These are phyloP conservation scores for Aquilaria malaccensis DNA, from an alignment of 345 rosid genomes.

Conservation along the genomic window DNA sequence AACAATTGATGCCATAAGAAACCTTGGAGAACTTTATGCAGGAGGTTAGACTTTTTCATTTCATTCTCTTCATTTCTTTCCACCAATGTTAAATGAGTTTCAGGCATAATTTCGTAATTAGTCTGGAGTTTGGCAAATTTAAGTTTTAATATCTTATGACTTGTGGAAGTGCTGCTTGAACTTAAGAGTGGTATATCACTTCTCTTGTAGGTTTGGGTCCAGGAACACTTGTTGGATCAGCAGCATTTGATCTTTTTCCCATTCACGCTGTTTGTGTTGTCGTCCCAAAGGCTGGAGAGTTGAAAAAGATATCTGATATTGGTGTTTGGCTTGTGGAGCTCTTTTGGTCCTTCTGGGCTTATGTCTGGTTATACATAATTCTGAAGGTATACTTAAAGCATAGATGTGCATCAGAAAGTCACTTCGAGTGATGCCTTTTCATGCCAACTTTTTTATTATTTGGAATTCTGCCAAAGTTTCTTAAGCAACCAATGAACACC, in stretches of 20 bases:
- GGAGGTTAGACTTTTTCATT: slow-evolving; percentile 52
- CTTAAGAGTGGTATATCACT: neutral
- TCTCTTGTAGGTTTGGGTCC: slow-evolving; percentile 73
- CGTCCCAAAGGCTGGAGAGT: slow-evolving; percentile 91
- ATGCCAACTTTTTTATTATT: slow-evolving; percentile 2
- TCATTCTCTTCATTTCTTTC: neutral
- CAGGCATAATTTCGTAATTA: no score
- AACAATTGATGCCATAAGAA: slow-evolving; percentile 77
- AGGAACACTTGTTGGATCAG: slow-evolving; percentile 97
- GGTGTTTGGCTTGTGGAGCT: slow-evolving; percentile 97
- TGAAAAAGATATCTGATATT: slow-evolving; percentile 88
- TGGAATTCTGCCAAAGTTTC: no score
- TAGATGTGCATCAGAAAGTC: no score
- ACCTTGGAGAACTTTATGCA: slow-evolving; percentile 59
- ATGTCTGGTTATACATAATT: slow-evolving; percentile 90
- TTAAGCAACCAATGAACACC: no score
- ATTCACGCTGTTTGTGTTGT: slow-evolving; percentile 95
- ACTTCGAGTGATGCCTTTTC: neutral
- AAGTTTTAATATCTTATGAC: no score
- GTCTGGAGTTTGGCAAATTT: no score
- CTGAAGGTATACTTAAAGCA: slow-evolving; percentile 51
- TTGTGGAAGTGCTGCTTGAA: no score
- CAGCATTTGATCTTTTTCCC: slow-evolving; percentile 96
- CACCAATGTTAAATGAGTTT: no score
- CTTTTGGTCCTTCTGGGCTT: slow-evolving; percentile 98